A percentile compares a stretch with the other conserved stretches of the same genome.
Conservation (phyloP, 345 rosid genomes). For the Nasturtium officinale region DNA sequence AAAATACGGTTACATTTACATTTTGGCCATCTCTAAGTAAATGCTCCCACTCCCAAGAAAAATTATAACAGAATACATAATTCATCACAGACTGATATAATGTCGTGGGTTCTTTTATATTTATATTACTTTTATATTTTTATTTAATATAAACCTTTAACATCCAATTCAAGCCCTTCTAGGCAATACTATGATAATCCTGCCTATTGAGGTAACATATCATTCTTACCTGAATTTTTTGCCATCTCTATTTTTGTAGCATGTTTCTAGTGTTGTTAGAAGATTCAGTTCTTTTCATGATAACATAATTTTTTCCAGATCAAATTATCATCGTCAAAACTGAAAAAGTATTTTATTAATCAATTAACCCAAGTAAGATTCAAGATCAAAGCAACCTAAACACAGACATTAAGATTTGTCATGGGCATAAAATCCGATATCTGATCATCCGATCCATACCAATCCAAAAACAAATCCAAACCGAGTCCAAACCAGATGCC, state of each 20-base stretch:
- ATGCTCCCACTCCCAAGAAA: not conserved
- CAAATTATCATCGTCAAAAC: too few relatives aligned
- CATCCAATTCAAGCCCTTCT: not conserved
- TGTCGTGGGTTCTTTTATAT: not conserved
- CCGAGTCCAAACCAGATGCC: too few relatives aligned
- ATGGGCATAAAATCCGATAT: too few relatives aligned
- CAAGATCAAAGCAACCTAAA: too few relatives aligned
- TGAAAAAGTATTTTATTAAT: too few relatives aligned
- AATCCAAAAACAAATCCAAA: too few relatives aligned
- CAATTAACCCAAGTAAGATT: too few relatives aligned
- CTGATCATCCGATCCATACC: too few relatives aligned
- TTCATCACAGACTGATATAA: slow-evolving; percentile 17
- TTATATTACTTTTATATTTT: too few relatives aligned
- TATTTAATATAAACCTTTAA: not conserved
- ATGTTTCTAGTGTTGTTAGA: slow-evolving; percentile 1
- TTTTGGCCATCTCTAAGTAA: too few relatives aligned
- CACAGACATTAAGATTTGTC: too few relatives aligned
- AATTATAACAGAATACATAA: not conserved
- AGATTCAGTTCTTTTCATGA: slow-evolving; percentile 14
- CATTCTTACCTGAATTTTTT: slow-evolving; percentile 11
- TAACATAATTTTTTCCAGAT: not conserved
- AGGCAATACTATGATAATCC: not conserved
- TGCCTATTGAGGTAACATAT: slow-evolving; percentile 1
- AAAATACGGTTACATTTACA: too few relatives aligned
- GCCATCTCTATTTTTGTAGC: slow-evolving; percentile 3